These are phyloP conservation scores for Cunninghamia lanceolata DNA, from an alignment of 75 land plant species.

Conservation along the genomic window DNA sequence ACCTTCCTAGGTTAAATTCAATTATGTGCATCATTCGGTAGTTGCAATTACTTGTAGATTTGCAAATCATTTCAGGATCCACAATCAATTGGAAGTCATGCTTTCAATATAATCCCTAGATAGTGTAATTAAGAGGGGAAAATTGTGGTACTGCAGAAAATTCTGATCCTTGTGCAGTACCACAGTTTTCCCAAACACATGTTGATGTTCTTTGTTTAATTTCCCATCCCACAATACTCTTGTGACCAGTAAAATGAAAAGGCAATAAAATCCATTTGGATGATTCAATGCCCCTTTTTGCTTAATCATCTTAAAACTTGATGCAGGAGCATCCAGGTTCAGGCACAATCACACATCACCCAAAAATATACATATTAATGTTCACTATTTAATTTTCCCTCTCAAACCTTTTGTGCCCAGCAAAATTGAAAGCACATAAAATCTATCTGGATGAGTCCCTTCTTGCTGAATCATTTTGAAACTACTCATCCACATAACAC, in stretches of 20 bases:
- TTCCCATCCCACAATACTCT: not conserved
- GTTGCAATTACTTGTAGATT: not conserved
- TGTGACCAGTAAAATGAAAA: not conserved
- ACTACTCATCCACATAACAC: not conserved
- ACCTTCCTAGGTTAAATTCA: not conserved
- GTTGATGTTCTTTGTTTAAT: not conserved
- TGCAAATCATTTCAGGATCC: not conserved
- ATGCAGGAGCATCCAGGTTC: too few species aligned
- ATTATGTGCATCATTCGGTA: not conserved
- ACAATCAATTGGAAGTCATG: too few species aligned
- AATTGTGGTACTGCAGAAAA: constrained; percentile 1
- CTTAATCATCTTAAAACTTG: not conserved
- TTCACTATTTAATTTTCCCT: not conserved
- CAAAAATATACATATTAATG: not conserved
- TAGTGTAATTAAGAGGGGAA: not conserved
- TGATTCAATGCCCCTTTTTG: not conserved
- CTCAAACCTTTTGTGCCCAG: too few species aligned
- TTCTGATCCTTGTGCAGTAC: not conserved
- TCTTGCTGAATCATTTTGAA: not conserved
- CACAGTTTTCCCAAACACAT: not conserved
- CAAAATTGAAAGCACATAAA: not conserved
- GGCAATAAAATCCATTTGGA: not conserved
- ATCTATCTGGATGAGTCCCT: not conserved
- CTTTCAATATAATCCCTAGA: not conserved
- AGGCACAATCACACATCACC: too few species aligned